Evolutionary conservation across 108 stramenopile species (phyloP).

Genomic region (Chaetoceros tenuissimus): DNA sequence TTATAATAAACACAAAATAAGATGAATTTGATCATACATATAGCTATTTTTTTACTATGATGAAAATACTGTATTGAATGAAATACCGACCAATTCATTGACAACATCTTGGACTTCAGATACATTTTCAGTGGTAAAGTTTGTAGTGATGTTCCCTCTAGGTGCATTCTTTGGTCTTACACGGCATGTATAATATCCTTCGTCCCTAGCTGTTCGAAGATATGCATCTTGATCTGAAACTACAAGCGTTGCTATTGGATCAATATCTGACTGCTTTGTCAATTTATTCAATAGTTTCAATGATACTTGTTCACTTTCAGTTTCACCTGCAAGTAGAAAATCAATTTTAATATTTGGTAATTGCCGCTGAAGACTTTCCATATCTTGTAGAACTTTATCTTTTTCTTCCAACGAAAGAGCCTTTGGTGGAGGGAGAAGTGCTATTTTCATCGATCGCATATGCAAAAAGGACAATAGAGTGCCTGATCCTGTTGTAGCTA

Average conservation of each 20-base stretch:
- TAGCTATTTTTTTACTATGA: too few relatives aligned
- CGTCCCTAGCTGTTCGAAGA: constrained; percentile 55
- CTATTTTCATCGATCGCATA: constrained; percentile 61
- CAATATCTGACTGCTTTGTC: constrained; percentile 29
- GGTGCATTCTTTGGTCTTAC: constrained; percentile 46
- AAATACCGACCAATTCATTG: constrained; percentile 80
- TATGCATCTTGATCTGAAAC: constrained; percentile 76
- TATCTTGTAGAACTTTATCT: constrained; percentile 24
- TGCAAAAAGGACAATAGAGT: constrained; percentile 51
- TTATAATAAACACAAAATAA: too few relatives aligned
- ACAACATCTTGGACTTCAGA: constrained; percentile 58
- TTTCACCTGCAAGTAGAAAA: constrained; percentile 25
- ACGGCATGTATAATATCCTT: constrained; percentile 66
- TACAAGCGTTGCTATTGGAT: constrained; percentile 34
- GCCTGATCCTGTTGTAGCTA: constrained; percentile 66
- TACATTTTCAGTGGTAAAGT: constrained; percentile 51
- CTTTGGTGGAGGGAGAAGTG: constrained; percentile 51
- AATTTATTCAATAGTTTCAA: constrained; percentile 2
- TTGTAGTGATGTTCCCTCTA: constrained; percentile 65
- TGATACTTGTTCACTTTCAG: constrained; percentile 14
- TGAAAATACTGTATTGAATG: constrained; percentile 57
- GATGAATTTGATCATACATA: too few relatives aligned
- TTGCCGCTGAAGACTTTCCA: constrained; percentile 50
- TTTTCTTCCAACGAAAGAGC: constrained; percentile 13
- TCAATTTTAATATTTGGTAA: constrained; percentile 42